A percentile compares a stretch with the other conserved stretches of the same genome.
Evolutionary conservation across 192 early-diverging fungal genomes (phyloP).

Genomic region (Oehlia diaphana): DNA sequence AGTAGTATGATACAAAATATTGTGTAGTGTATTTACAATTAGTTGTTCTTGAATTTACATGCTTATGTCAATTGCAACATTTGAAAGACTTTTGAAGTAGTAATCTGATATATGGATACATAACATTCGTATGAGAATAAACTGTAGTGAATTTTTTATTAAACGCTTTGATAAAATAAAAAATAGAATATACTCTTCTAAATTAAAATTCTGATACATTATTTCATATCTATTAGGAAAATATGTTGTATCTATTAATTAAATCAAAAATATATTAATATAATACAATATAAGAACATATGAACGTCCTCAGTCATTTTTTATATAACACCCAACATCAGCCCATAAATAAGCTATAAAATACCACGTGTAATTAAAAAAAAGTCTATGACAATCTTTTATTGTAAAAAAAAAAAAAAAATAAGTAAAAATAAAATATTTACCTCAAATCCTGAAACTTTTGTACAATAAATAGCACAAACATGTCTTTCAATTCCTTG

Average conservation of each 20-base stretch:
- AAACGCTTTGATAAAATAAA: too few species aligned
- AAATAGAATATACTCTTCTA: slow-evolving; percentile 88
- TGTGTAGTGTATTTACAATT: slow-evolving; percentile 85
- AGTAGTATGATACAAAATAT: too few species aligned
- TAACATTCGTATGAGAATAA: too few species aligned
- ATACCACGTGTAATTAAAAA: too few species aligned
- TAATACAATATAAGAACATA: neutral
- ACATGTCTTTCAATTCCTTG: slow-evolving; percentile 86
- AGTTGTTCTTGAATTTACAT: slow-evolving; percentile 68
- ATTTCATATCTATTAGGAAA: slow-evolving; percentile 90
- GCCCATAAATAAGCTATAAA: slow-evolving; percentile 78
- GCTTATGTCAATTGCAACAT: slow-evolving; percentile 88
- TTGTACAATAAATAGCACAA: slow-evolving; percentile 83
- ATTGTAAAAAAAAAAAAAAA: neutral
- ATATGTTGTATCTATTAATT: slow-evolving; percentile 66
- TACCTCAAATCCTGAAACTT: slow-evolving; percentile 81
- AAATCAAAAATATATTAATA: slow-evolving; percentile 18
- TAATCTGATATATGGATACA: slow-evolving; percentile 35
- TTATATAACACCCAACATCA: slow-evolving; percentile 75
- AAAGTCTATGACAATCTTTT: neutral
- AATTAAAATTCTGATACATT: slow-evolving; percentile 83
- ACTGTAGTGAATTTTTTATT: too few species aligned
- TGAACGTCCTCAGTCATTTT: slow-evolving; percentile 66
- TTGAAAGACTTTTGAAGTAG: slow-evolving; percentile 79
- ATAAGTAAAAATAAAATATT: too few species aligned